Percentiles rank a stretch among this genome's conserved stretches.
These are phyloP conservation scores for Glutinoglossum americanum DNA, from an alignment of 495 filamentous ascomycete species.

Conservation along the genomic window DNA sequence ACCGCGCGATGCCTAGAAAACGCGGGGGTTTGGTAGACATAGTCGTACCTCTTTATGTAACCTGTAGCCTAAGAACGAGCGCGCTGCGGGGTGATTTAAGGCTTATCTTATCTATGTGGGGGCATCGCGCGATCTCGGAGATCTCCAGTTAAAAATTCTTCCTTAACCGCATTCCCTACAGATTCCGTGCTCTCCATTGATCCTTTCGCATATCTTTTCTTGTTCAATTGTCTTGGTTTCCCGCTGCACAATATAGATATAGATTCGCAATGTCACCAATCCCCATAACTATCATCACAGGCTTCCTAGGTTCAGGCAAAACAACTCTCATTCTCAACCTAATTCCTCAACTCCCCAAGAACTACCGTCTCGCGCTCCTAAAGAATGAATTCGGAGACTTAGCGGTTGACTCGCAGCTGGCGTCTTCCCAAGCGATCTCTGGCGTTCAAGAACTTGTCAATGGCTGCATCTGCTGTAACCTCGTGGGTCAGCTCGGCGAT, in stretches of 20 bases:
- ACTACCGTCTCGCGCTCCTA: slow-evolving; percentile 74
- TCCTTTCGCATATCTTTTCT: background rate
- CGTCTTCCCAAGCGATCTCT: slow-evolving; percentile 56
- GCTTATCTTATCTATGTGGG: too few species aligned
- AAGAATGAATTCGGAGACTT: slow-evolving; percentile 98
- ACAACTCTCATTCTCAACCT: slow-evolving; percentile 83
- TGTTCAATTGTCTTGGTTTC: background rate
- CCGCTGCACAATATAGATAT: background rate
- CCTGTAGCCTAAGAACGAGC: too few species aligned
- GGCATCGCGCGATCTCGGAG: background rate
- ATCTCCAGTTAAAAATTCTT: background rate
- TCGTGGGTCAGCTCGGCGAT: slow-evolving; percentile 70
- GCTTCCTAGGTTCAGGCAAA: slow-evolving; percentile 87
- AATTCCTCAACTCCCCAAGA: slow-evolving; percentile 55
- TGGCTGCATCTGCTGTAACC: slow-evolving; percentile 96
- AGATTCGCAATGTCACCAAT: slow-evolving; percentile 34
- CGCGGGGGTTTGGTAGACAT: too few species aligned
- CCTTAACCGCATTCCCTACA: background rate
- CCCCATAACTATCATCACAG: slow-evolving; percentile 84
- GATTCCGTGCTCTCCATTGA: background rate
- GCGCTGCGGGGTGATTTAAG: too few species aligned
- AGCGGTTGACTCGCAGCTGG: slow-evolving; percentile 78
- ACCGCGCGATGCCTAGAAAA: background rate
- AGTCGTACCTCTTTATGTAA: too few species aligned
- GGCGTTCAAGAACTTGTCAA: slow-evolving; percentile 82